Evolutionary conservation across 2,329 filamentous ascomycete genomes (phyloP).

Genomic region (Ascochyta pisi): DNA sequence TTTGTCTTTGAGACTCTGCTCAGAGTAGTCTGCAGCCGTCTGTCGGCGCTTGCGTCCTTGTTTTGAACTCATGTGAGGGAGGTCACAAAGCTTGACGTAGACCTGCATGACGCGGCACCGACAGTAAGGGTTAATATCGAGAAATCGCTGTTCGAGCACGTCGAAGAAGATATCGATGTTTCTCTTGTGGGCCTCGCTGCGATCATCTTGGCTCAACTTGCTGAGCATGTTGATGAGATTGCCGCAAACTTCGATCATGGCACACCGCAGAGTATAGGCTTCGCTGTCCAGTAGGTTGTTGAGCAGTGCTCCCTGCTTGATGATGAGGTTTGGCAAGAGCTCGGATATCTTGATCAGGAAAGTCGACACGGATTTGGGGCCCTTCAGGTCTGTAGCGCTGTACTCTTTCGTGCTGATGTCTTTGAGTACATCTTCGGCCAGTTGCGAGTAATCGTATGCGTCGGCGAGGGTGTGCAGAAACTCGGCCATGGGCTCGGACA

Average conservation of each 20-base stretch:
- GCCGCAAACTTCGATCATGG: constrained; percentile 94
- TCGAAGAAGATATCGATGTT: constrained; percentile 98
- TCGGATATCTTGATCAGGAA: constrained; percentile 95
- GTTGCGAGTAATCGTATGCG: constrained; percentile 96
- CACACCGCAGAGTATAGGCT: constrained; percentile 89
- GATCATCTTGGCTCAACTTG: constrained; percentile 78
- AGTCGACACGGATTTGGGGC: constrained; percentile 92
- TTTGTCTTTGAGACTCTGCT: constrained; percentile 92
- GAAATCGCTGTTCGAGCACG: constrained; percentile 91
- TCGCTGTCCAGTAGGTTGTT: constrained; percentile 96
- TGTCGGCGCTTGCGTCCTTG: constrained; percentile 73
- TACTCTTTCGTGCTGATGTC: constrained; percentile 98
- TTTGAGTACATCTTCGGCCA: constrained; percentile 90
- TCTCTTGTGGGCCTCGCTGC: constrained; percentile 89
- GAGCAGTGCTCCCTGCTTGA: constrained; percentile 95
- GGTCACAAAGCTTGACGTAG: constrained; percentile 86
- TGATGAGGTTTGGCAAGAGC: constrained; percentile 86
- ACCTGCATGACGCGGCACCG: constrained; percentile 91
- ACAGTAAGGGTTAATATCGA: constrained; percentile 97
- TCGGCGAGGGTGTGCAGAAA: constrained; percentile 95
- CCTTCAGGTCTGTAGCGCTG: constrained; percentile 93
- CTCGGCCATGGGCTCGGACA: constrained; percentile 99
- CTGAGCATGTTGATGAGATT: constrained; percentile 92
- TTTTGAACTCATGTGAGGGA: constrained; percentile 83
- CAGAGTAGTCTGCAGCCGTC: constrained; percentile 83